A percentile compares a stretch with the other conserved stretches of the same genome.
Evolutionary conservation across 208 protist species (phyloP).

Genomic region (Trypanosoma boissoni): DNA sequence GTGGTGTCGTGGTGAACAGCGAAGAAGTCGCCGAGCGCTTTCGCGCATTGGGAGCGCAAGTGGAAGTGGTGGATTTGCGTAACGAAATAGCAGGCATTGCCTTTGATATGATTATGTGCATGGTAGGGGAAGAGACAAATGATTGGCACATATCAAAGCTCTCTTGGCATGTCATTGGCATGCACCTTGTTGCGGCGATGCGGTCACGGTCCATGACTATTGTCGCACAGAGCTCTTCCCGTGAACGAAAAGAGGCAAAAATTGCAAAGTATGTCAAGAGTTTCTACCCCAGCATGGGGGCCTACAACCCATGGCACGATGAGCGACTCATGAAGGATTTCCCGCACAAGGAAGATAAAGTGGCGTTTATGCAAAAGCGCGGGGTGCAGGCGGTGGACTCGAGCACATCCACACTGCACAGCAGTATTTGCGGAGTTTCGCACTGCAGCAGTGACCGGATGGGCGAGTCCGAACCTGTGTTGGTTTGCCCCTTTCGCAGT

Average conservation of each 20-base stretch:
- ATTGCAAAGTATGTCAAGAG: slow-evolving; percentile 89
- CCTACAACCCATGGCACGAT: slow-evolving; percentile 92
- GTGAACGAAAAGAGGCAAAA: slow-evolving; percentile 79
- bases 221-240: slow-evolving; percentile 85
- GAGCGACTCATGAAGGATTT: slow-evolving; percentile 81
- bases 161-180: slow-evolving; percentile 83
- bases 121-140: slow-evolving; percentile 73
- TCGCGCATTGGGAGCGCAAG: slow-evolving; percentile 59
- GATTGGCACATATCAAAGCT: slow-evolving; percentile 90
- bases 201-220: slow-evolving; percentile 72
- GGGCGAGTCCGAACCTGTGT: slow-evolving; percentile 45
- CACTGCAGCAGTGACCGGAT: slow-evolving; percentile 71
- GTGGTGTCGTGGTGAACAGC: slow-evolving; percentile 58
- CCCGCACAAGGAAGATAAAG: slow-evolving; percentile 64
- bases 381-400: slow-evolving; percentile 63
- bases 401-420: slow-evolving; percentile 65
- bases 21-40: slow-evolving; percentile 79
- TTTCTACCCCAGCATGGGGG: slow-evolving; percentile 79
- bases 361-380: slow-evolving; percentile 66
- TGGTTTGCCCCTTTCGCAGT: slow-evolving; percentile 58
- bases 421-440: slow-evolving; percentile 82
- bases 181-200: slow-evolving; percentile 74
- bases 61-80: slow-evolving; percentile 90
- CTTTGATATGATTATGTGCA: slow-evolving; percentile 87
- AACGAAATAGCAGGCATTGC: slow-evolving; percentile 75